phyloP scores from a whole-genome alignment of 768 basidiomycete genomes.

The Lepiota venenata region DNA sequence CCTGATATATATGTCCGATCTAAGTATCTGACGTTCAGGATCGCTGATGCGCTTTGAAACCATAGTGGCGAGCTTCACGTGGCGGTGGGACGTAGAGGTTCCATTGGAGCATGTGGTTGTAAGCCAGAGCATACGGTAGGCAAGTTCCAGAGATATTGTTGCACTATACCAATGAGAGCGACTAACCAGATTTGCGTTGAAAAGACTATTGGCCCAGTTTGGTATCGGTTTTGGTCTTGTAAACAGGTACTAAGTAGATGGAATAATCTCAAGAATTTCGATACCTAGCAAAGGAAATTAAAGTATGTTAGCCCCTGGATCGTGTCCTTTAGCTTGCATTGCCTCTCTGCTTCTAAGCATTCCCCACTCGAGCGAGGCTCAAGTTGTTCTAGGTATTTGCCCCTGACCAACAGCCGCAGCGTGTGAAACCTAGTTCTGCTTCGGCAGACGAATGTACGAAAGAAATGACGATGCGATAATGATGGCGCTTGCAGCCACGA shows the following conservation, averaged over 20 bases:
- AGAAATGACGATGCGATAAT: constrained; percentile 42
- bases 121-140: not conserved
- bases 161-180: too few species aligned
- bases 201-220: too few species aligned
- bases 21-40: too few species aligned
- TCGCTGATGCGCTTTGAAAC: too few species aligned
- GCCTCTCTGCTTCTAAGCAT: not conserved
- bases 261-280: not conserved
- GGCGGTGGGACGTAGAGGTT: too few species aligned
- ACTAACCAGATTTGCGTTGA: too few species aligned
- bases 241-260: too few species aligned
- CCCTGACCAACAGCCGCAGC: not conserved
- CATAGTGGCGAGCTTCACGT: too few species aligned
- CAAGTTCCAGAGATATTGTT: not conserved
- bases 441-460: constrained; percentile 41
- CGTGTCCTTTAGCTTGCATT: not conserved
- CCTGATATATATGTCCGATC: too few species aligned
- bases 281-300: not conserved
- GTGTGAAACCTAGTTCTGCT: not conserved
- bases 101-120: not conserved
- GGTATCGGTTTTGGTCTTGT: too few species aligned
- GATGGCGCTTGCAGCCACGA: constrained; percentile 42
- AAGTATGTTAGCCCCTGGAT: not conserved
- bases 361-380: not conserved
- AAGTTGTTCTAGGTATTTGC: not conserved